phyloP scores from a whole-genome alignment of 2,329 filamentous ascomycete genomes.

The Amauroascus niger region DNA sequence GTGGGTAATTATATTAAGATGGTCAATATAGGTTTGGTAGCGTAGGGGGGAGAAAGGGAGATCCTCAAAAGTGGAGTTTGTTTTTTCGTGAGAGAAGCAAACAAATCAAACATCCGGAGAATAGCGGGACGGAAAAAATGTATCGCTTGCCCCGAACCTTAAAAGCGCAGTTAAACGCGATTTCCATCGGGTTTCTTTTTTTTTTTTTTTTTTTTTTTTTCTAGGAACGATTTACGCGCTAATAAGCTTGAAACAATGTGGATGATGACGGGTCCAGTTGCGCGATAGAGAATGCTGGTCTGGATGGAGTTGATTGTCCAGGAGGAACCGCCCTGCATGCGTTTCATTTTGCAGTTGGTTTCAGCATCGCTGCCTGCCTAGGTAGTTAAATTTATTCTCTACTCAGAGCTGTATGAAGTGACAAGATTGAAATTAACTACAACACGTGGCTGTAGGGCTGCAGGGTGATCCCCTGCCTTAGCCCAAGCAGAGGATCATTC shows the following conservation, averaged over 20 bases:
- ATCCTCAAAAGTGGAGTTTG: not conserved
- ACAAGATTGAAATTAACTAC: not conserved
- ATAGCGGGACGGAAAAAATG: not conserved
- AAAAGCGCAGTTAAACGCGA: not conserved
- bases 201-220: too few relatives aligned
- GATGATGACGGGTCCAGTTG: not conserved
- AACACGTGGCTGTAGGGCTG: constrained; percentile 8
- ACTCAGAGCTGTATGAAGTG: not conserved
- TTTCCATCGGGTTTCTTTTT: not conserved
- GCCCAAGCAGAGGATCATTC: not conserved
- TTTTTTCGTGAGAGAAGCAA: not conserved
- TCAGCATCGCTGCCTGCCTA: not conserved
- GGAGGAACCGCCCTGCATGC: not conserved
- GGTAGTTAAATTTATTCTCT: too few relatives aligned
- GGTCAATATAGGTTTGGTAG: too few relatives aligned
- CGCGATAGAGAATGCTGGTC: not conserved
- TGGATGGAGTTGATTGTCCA: not conserved
- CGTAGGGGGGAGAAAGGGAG: too few relatives aligned
- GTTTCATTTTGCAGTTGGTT: not conserved
- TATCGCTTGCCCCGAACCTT: constrained; percentile 4
- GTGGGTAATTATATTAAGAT: too few relatives aligned
- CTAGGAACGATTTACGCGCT: not conserved
- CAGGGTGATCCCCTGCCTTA: not conserved
- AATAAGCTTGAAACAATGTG: not conserved
- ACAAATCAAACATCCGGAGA: not conserved